A percentile compares a stretch with the other conserved stretches of the same genome.
phyloP scores from a whole-genome alignment of 2,329 filamentous ascomycete genomes.

The Aureobasidium sp. region DNA sequence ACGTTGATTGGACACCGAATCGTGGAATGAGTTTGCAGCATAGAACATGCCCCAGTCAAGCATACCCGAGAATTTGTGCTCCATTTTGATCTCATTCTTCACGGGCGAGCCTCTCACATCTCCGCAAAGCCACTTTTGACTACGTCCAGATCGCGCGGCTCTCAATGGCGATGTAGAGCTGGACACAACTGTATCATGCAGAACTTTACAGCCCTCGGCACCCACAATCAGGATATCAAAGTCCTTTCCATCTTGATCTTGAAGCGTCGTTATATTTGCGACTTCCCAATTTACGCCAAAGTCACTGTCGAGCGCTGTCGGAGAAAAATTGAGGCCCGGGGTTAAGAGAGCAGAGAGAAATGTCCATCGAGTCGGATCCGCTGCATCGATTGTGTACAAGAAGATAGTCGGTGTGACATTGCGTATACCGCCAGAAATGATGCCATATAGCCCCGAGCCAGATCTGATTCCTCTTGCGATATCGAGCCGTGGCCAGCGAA shows the following conservation, averaged over 20 bases:
- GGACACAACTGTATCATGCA: background rate
- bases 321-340: conserved; percentile 33
- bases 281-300: conserved; percentile 49
- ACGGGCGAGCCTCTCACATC: background rate
- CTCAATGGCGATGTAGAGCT: background rate
- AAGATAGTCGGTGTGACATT: conserved; percentile 40
- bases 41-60: background rate
- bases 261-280: conserved; percentile 40
- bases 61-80: background rate
- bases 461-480: conserved; percentile 17
- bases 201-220: background rate
- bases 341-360: conserved; percentile 41
- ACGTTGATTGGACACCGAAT: background rate
- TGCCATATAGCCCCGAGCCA: conserved; percentile 35
- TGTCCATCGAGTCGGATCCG: conserved; percentile 38
- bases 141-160: background rate
- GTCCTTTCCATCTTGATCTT: conserved; percentile 23
- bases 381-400: conserved; percentile 38
- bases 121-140: background rate
- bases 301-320: conserved; percentile 44
- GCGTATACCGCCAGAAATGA: conserved; percentile 43
- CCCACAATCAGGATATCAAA: conserved; percentile 15
- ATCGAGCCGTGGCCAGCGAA: conserved; percentile 26
- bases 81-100: background rate
- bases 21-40: background rate